Conservation (phyloP, 2,329 filamentous ascomycete genomes). For the Orbilia blumenaviensis region DNA sequence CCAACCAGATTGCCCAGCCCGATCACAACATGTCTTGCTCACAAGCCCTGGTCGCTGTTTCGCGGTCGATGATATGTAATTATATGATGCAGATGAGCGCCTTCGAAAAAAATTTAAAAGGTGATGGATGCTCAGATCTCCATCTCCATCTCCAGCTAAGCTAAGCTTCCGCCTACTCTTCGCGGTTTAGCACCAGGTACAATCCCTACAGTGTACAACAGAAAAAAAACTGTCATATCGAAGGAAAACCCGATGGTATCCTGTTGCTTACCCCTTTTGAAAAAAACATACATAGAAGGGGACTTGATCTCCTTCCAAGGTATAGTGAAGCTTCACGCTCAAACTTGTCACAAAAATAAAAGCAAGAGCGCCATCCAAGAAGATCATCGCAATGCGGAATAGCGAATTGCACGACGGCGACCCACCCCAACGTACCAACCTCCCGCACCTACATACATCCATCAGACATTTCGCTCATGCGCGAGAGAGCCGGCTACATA, state of each 20-base stretch:
- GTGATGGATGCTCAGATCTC: no score
- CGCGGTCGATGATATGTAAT: not conserved
- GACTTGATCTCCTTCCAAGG: not conserved
- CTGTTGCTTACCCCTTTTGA: not conserved
- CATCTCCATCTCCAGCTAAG: no score
- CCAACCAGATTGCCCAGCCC: constrained; percentile 17
- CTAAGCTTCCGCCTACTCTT: not conserved
- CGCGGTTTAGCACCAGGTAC: not conserved
- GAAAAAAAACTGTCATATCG: not conserved
- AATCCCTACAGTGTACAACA: not conserved
- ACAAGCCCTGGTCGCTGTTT: not conserved
- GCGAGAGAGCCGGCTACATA: not conserved
- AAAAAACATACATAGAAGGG: not conserved
- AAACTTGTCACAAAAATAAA: constrained; percentile 16
- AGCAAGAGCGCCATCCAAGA: constrained; percentile 42
- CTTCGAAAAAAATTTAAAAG: no score
- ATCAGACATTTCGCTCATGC: not conserved
- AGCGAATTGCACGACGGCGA: not conserved
- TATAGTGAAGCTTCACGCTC: not conserved
- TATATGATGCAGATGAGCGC: not conserved
- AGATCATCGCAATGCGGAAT: constrained; percentile 31
- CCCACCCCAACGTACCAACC: not conserved
- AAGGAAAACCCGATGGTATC: not conserved
- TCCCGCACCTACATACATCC: not conserved
- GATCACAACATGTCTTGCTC: constrained; percentile 10